phyloP scores from a whole-genome alignment of 106 monocot genomes.

The Xerophyta viscosa region DNA sequence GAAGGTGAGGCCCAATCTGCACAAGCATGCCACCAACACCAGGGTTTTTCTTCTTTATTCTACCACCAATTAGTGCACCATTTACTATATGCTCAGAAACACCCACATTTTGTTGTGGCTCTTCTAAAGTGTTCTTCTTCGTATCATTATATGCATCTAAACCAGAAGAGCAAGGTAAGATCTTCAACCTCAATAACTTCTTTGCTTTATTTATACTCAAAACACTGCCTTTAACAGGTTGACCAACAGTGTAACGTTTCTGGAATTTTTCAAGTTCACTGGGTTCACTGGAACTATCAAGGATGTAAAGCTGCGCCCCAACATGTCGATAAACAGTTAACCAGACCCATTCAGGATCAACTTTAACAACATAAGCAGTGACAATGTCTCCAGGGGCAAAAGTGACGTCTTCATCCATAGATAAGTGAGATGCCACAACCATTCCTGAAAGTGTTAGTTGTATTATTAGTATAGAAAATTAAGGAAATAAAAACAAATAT shows the following conservation, averaged over 20 bases:
- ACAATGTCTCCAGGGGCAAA: slow-evolving; percentile 43
- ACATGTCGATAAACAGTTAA: slow-evolving; percentile 45
- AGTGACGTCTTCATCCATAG: slow-evolving; percentile 22
- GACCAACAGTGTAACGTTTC: slow-evolving; percentile 52
- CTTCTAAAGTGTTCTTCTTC: neutral
- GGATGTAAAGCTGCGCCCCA: slow-evolving; percentile 47
- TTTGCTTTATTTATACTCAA: slow-evolving; percentile 54
- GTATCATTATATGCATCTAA: neutral
- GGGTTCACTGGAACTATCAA: slow-evolving; percentile 85
- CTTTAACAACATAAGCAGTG: slow-evolving; percentile 65
- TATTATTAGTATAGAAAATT: too few relatives aligned
- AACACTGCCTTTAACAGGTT: slow-evolving; percentile 46
- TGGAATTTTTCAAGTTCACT: slow-evolving; percentile 66
- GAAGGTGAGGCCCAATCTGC: slow-evolving; percentile 83
- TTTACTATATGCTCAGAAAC: slow-evolving; percentile 29
- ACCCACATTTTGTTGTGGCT: slow-evolving; percentile 1
- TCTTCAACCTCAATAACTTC: slow-evolving; percentile 39
- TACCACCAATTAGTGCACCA: slow-evolving; percentile 71
- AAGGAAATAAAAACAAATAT: too few relatives aligned
- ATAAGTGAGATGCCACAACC: neutral
- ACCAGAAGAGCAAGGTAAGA: slow-evolving; percentile 6
- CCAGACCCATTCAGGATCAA: slow-evolving; percentile 69
- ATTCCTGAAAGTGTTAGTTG: neutral
- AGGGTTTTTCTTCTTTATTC: slow-evolving; percentile 73
- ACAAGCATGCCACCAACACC: slow-evolving; percentile 83